Evolutionary conservation across 805 yeast species (phyloP), one percentile per base, ranked within the genome.

Genomic region (Candida vaughaniae): DNA sequence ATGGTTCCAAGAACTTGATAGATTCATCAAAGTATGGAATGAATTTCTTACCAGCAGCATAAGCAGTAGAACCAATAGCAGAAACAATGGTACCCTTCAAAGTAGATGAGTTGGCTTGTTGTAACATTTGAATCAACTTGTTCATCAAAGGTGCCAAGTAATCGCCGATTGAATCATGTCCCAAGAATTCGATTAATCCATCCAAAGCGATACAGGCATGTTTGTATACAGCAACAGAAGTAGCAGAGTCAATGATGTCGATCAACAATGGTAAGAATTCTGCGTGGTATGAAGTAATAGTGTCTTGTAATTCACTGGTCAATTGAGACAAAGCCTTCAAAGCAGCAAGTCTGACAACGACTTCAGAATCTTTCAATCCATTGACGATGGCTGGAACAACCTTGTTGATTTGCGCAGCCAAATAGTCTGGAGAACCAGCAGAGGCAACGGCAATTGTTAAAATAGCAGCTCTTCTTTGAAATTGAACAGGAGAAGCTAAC

Each of bases 41-140:
- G 65, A 86, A 93, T 26, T 85, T 75, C 52, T 82, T 81, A 64
- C 97, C 96, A 29, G 96, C 80, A 39, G 98, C 95, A 57, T 83
- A 89, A 19, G 99, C 98, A 42, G 96, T 87, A 26, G 98, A 90
- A 38, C 98, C 98, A 59, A 93, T 86, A 26, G 97, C 96, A 36
- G 95, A 85, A 42, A 93, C 96, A 55, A 85, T 82, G 42, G 87
- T 86, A 33, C 85, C 68, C 60, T 80, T 83, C 56, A 85, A 71
- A 11, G 95, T 77, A 16, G 90, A 83, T 25, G 83, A 74, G 49
- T 80, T 74, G 33, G 95, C 86, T 45, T 76, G 71, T 52, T 79
- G 82, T 52, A 91, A 76, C 85, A 93, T 84, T 41, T 75, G 78
- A 71, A 90, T 80, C 49, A 93, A 75, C 55, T 90, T 85, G 64